phyloP scores from a whole-genome alignment of 768 basidiomycete genomes.

The Boletus pseudo-olivaceus region DNA sequence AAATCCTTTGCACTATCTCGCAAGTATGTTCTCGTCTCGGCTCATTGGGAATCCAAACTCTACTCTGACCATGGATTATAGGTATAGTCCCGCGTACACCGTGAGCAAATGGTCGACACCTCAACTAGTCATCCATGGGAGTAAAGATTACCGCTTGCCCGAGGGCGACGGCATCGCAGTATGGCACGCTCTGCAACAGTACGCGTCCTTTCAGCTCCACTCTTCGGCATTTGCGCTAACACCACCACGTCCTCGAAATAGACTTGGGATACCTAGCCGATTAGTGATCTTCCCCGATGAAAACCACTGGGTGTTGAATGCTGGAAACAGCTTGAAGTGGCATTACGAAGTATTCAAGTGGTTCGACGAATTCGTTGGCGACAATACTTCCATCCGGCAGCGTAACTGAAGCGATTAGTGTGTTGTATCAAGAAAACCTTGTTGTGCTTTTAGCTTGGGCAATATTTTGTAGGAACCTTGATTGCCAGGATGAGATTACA shows the following conservation, averaged over 20 bases:
- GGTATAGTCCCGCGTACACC: constrained; percentile 77
- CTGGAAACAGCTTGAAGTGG: constrained; percentile 89
- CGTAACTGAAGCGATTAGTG: constrained; percentile 9
- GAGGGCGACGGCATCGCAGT: constrained; percentile 81
- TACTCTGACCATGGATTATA: constrained; percentile 18
- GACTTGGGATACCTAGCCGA: constrained; percentile 68
- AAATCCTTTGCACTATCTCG: constrained; percentile 50
- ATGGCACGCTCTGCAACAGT: constrained; percentile 86
- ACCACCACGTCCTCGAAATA: constrained; percentile 24
- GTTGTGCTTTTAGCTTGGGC: background rate
- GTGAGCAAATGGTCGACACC: constrained; percentile 86
- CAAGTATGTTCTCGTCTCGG: constrained; percentile 41
- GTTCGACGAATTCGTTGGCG: constrained; percentile 69
- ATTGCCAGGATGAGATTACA: constrained; percentile 8
- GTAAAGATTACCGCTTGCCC: constrained; percentile 84
- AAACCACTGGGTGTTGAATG: constrained; percentile 89
- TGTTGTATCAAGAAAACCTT: background rate
- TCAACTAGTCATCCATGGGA: constrained; percentile 79
- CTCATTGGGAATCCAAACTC: background rate
- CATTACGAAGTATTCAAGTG: constrained; percentile 92
- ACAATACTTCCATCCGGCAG: constrained; percentile 4
- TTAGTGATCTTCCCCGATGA: constrained; percentile 85
- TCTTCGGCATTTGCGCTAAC: background rate
- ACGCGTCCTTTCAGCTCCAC: constrained; percentile 28
- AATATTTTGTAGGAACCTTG: background rate